These are phyloP conservation scores for Colletotrichum sp. DNA, from an alignment of 2,329 filamentous ascomycete species.

Conservation along the genomic window DNA sequence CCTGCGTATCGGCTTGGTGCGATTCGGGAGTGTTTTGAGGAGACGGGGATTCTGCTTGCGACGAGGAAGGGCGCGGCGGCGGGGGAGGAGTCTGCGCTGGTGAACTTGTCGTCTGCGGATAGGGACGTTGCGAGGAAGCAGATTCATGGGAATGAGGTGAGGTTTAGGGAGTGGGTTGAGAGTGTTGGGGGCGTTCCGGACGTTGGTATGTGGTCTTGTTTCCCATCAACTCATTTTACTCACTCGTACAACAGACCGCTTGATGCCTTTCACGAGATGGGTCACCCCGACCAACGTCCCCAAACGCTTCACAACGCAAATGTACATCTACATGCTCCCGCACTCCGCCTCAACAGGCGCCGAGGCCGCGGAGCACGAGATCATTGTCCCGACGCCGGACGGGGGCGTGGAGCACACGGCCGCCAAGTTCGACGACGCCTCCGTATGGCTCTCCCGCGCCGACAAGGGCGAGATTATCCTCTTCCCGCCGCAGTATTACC, in stretches of 20 bases:
- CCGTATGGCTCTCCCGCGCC: slow-evolving; percentile 72
- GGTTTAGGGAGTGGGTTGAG: slow-evolving; percentile 70
- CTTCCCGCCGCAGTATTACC: slow-evolving; percentile 88
- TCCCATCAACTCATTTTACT: no score
- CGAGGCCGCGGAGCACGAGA: slow-evolving; percentile 48
- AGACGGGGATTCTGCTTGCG: slow-evolving; percentile 87
- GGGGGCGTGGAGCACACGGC: slow-evolving; percentile 71
- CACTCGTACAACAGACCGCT: slow-evolving; percentile 58
- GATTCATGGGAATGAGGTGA: slow-evolving; percentile 70
- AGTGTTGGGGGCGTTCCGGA: slow-evolving; percentile 66
- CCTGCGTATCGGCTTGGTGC: slow-evolving; percentile 80
- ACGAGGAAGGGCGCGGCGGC: slow-evolving; percentile 31
- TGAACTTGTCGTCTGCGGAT: slow-evolving; percentile 64
- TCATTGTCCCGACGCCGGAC: slow-evolving; percentile 73
- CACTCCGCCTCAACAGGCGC: slow-evolving; percentile 41
- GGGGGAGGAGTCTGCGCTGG: slow-evolving; percentile 53
- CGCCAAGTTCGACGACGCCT: slow-evolving; percentile 75
- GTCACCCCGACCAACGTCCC: slow-evolving; percentile 77
- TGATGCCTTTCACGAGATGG: slow-evolving; percentile 91
- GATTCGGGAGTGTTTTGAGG: slow-evolving; percentile 92
- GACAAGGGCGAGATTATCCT: slow-evolving; percentile 73
- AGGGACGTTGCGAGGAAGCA: slow-evolving; percentile 69
- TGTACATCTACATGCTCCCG: slow-evolving; percentile 94
- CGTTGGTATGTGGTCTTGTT: slow-evolving; percentile 62
- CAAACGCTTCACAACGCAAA: slow-evolving; percentile 90